Conservation (phyloP, 2,329 filamentous ascomycete genomes). For the Fusarium foetens region DNA sequence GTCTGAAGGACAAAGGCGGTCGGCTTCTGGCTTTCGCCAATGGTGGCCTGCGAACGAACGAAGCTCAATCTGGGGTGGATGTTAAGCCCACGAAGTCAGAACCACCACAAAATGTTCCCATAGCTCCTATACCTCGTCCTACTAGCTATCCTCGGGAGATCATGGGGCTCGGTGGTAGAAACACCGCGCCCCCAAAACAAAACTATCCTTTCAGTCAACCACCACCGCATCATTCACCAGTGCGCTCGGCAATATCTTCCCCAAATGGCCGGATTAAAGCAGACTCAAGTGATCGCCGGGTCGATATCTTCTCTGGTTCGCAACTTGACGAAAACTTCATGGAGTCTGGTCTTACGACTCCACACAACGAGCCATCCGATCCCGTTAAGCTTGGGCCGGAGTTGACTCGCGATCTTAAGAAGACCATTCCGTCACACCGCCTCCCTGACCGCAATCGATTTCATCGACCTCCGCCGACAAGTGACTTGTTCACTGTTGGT, state of each 20-base stretch:
- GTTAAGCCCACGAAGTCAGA: slow-evolving; percentile 33
- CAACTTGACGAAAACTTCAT: slow-evolving; percentile 54
- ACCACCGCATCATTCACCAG: slow-evolving; percentile 40
- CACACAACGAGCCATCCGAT: slow-evolving; percentile 47
- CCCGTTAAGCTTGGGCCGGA: slow-evolving; percentile 38
- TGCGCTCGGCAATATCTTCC: slow-evolving; percentile 28
- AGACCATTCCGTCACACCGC: slow-evolving; percentile 30
- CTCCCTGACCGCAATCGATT: slow-evolving; percentile 21
- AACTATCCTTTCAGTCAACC: slow-evolving; percentile 39
- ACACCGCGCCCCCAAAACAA: slow-evolving; percentile 44
- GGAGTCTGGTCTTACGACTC: slow-evolving; percentile 53
- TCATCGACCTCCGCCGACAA: slow-evolving; percentile 13
- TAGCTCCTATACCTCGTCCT: slow-evolving; percentile 42
- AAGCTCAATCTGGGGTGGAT: slow-evolving; percentile 31
- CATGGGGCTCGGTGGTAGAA: slow-evolving; percentile 49
- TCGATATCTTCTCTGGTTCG: slow-evolving; percentile 51
- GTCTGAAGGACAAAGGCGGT: slow-evolving; percentile 47
- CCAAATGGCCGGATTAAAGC: slow-evolving; percentile 32
- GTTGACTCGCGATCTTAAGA: slow-evolving; percentile 41
- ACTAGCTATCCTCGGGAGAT: slow-evolving; percentile 50
- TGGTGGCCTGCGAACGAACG: slow-evolving; percentile 33
- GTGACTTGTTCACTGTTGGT: slow-evolving; percentile 44
- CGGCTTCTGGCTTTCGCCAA: slow-evolving; percentile 49
- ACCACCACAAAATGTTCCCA: slow-evolving; percentile 21
- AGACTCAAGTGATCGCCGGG: slow-evolving; percentile 28